Percentiles rank a stretch among this genome's conserved stretches.
Evolutionary conservation across 805 yeast genomes (phyloP).

Genomic region (Lachancea kluyveri): DNA sequence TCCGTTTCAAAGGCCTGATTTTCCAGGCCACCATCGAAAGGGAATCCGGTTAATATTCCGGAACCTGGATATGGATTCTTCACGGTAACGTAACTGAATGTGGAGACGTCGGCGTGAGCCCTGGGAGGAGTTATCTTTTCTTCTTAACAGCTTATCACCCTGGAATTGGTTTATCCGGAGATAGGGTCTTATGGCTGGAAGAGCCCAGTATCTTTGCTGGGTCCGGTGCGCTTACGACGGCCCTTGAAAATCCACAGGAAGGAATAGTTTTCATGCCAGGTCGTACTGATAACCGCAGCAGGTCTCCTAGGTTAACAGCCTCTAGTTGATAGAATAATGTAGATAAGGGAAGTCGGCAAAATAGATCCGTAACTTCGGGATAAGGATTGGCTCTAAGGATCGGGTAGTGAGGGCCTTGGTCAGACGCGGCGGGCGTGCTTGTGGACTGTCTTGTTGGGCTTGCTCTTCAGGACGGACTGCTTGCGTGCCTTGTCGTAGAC

Average conservation of each 20-base stretch:
- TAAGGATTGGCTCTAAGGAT: slow-evolving; percentile 39
- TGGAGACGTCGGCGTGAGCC: slow-evolving; percentile 38
- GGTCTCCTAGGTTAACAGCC: slow-evolving; percentile 43
- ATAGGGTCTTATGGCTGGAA: slow-evolving; percentile 36
- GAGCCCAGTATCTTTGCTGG: slow-evolving; percentile 34
- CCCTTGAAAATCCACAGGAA: slow-evolving; percentile 38
- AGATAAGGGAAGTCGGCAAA: slow-evolving; percentile 41
- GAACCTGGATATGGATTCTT: slow-evolving; percentile 38
- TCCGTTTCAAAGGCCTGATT: slow-evolving; percentile 34
- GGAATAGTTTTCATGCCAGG: slow-evolving; percentile 37
- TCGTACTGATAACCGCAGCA: slow-evolving; percentile 41
- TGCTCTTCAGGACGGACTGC: slow-evolving; percentile 24
- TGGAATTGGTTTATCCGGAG: slow-evolving; percentile 38
- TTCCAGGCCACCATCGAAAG: slow-evolving; percentile 35
- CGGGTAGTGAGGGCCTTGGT: slow-evolving; percentile 35
- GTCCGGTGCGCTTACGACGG: slow-evolving; percentile 38
- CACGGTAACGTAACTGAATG: slow-evolving; percentile 39
- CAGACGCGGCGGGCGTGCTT: slow-evolving; percentile 31
- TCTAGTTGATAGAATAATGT: slow-evolving; percentile 39
- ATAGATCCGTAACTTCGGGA: slow-evolving; percentile 40
- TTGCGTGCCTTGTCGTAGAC: slow-evolving; percentile 24
- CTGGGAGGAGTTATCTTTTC: slow-evolving; percentile 40
- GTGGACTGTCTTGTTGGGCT: slow-evolving; percentile 24
- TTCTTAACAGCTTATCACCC: slow-evolving; percentile 37
- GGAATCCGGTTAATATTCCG: slow-evolving; percentile 40